Conservation (phyloP, 208 protist genomes). For the Giardia duodenalis region DNA sequence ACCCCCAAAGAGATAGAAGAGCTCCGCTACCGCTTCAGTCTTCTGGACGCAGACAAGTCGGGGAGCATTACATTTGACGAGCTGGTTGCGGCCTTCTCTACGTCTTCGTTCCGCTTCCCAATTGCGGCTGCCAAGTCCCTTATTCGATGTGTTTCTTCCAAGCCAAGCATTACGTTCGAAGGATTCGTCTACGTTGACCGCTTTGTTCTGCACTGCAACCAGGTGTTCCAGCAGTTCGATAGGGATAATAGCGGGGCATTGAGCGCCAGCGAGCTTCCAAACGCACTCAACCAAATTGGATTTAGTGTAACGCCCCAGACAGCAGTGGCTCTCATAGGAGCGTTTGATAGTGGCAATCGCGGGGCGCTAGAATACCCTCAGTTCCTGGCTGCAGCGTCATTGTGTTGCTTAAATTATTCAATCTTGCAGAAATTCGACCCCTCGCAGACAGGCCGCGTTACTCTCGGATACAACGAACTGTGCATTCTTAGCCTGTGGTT, state of each 20-base stretch:
- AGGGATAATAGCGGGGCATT: background rate
- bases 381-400: background rate
- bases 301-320: background rate
- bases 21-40: background rate
- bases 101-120: background rate
- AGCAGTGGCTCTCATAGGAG: background rate
- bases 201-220: background rate
- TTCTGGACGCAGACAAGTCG: background rate
- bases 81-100: background rate
- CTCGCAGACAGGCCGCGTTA: background rate
- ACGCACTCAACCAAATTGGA: background rate
- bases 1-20: background rate
- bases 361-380: background rate
- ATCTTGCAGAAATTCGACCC: background rate
- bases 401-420: background rate
- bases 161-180: background rate
- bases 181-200: constrained; percentile 7
- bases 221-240: background rate
- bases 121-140: background rate
- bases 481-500: background rate
- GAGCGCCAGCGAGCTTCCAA: background rate
- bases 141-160: background rate
- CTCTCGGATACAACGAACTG: background rate
- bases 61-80: background rate
- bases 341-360: background rate